These are phyloP conservation scores for Botrytis medusae DNA, from an alignment of 2,329 filamentous ascomycete species.

Conservation along the genomic window DNA sequence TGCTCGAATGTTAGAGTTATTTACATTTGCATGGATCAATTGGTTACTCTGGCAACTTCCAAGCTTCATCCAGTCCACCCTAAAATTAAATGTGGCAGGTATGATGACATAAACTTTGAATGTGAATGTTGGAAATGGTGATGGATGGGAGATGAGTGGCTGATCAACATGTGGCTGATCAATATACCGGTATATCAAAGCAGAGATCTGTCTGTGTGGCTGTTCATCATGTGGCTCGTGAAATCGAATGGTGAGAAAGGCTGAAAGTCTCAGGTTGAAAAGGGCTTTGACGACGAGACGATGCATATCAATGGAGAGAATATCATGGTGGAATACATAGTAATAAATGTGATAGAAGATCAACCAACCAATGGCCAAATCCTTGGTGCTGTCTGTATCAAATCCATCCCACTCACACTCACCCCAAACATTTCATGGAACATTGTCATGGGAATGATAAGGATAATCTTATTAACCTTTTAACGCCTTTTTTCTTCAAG, in stretches of 20 bases:
- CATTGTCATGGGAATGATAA: neutral
- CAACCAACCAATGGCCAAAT: neutral
- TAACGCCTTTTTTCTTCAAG: neutral
- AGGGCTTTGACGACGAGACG: neutral
- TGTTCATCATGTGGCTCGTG: neutral
- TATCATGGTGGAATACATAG: too few relatives aligned
- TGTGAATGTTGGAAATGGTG: neutral
- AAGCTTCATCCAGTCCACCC: neutral
- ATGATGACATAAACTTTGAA: neutral
- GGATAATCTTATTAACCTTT: neutral
- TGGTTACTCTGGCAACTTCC: constrained; percentile 12
- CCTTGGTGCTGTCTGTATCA: neutral
- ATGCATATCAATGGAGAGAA: neutral
- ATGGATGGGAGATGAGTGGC: too few relatives aligned
- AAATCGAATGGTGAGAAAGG: neutral
- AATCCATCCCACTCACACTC: neutral
- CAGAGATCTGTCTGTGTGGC: neutral
- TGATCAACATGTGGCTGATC: too few relatives aligned
- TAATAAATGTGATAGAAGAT: neutral
- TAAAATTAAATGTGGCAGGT: constrained; percentile 13
- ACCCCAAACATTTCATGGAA: neutral
- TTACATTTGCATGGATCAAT: constrained; percentile 15
- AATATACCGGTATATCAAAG: too few relatives aligned
- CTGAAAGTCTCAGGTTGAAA: neutral
- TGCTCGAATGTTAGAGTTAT: constrained; percentile 8